Evolutionary conservation across 139 green algal genomes (phyloP), one percentile per base, ranked within the genome.

Genomic region (Diplosphaera chodatii): DNA sequence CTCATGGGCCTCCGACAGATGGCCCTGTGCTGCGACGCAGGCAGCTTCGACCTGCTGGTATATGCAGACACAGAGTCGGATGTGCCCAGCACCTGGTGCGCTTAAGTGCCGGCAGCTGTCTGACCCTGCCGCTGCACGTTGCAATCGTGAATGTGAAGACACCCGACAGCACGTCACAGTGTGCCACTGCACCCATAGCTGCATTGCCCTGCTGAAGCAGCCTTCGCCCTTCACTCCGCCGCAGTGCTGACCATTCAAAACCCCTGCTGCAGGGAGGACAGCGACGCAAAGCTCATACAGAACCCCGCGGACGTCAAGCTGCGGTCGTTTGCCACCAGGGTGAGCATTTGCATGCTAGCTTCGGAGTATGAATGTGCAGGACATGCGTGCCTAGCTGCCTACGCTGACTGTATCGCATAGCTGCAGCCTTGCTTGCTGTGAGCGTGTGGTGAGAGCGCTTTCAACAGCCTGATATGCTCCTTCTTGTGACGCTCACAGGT

Each of bases 1-100:
- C n/a, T n/a, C n/a, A n/a, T n/a, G n/a, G n/a, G n/a, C n/a, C n/a
- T n/a, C n/a, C n/a, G n/a, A n/a, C n/a, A n/a, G n/a, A n/a, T n/a
- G n/a, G n/a, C n/a, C 25, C 18, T 23, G 13, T 3, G 48, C 2
- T 21, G 40, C 48, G 30, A 0, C 73, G 55, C 87, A 94, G 88
- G 92, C 80, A 90, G 88, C 0, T 97, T 98, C 75, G 93, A 98
- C 77, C 86, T 98, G 65, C 77, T 98, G 13, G 87, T 93, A 0
- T 97, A 98, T 85, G 96, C 93, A 3, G 85, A 91, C 74, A 72
- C 80, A 30, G 73, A 86, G 1, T 86, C 79, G 10, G 65, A 77
- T 10, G 91, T 98, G 64, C 93, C 93, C 6, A 68, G 83, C 10
- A 84, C 92, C 33, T 98, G 93, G 91, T 92, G 70, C 37, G 85